Conservation (phyloP, 2,329 filamentous ascomycete species). For the Chalaropsis thielavioides region DNA sequence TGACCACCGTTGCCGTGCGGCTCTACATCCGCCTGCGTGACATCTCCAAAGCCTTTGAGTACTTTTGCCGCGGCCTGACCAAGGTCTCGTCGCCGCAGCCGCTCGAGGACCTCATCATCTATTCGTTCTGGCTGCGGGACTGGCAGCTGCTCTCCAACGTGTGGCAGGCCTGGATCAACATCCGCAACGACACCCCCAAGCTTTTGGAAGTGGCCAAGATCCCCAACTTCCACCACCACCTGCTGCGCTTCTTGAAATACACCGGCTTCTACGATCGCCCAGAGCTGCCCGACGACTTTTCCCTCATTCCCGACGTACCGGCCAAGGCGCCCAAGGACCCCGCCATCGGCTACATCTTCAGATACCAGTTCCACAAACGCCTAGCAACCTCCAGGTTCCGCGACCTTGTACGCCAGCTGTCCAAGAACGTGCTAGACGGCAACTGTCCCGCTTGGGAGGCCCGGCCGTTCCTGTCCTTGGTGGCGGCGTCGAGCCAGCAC, state of each 20-base stretch:
- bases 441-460: conserved; percentile 11
- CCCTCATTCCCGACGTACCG: not conserved
- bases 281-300: conserved; percentile 4
- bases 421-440: not conserved
- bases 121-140: conserved; percentile 15
- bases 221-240: conserved; percentile 10
- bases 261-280: conserved; percentile 8
- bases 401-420: conserved; percentile 10
- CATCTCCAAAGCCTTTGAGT: conserved; percentile 16
- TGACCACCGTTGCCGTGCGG: conserved; percentile 15
- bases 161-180: conserved; percentile 14
- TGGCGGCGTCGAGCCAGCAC: not conserved
- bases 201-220: conserved; percentile 12
- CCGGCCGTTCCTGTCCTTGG: conserved; percentile 3
- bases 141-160: conserved; percentile 13
- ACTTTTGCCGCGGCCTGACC: conserved; percentile 12
- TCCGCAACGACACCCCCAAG: conserved; percentile 11
- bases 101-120: conserved; percentile 15
- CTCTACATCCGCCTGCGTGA: conserved; percentile 16
- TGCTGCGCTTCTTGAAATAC: conserved; percentile 6
- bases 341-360: conserved; percentile 12
- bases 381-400: conserved; percentile 11
- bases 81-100: conserved; percentile 13
- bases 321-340: not conserved
- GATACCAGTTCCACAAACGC: conserved; percentile 10